Conservation (phyloP, 169 alveolate genomes). For the Cryptosporidium ubiquitum region DNA sequence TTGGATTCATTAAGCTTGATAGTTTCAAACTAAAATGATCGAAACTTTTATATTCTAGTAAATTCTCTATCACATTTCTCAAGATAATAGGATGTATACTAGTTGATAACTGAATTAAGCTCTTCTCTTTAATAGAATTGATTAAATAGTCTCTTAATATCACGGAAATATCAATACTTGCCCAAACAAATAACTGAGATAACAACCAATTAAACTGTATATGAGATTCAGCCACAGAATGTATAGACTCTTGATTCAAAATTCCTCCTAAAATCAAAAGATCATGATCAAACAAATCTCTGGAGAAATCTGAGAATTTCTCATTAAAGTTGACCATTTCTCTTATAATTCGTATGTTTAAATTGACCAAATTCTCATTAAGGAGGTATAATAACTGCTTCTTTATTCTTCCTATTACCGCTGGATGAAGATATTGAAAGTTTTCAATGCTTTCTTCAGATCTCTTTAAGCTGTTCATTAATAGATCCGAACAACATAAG, state of each 20-base stretch:
- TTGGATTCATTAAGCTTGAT: neutral
- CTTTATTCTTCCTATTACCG: neutral
- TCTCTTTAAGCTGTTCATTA: neutral
- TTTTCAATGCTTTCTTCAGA: neutral
- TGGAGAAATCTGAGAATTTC: slow-evolving; percentile 32
- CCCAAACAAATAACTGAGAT: slow-evolving; percentile 68
- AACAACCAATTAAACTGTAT: slow-evolving; percentile 42
- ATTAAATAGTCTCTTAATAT: slow-evolving; percentile 15
- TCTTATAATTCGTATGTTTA: slow-evolving; percentile 1
- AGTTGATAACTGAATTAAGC: neutral
- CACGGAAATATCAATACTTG: slow-evolving; percentile 41
- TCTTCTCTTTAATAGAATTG: neutral
- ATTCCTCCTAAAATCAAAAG: neutral
- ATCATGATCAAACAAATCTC: slow-evolving; percentile 3
- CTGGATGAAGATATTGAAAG: neutral
- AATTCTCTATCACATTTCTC: slow-evolving; percentile 16
- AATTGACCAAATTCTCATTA: slow-evolving; percentile 24
- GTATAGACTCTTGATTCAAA: neutral
- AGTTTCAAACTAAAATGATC: neutral
- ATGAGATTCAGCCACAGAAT: slow-evolving; percentile 26
- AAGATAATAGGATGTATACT: slow-evolving; percentile 35
- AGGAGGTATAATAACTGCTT: slow-evolving; percentile 9
- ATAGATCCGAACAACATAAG: neutral
- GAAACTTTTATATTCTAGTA: neutral
- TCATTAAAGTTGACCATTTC: slow-evolving; percentile 8